Evolutionary conservation across 1,139 yeast species (phyloP).

Genomic region (Taphrina sp.): DNA sequence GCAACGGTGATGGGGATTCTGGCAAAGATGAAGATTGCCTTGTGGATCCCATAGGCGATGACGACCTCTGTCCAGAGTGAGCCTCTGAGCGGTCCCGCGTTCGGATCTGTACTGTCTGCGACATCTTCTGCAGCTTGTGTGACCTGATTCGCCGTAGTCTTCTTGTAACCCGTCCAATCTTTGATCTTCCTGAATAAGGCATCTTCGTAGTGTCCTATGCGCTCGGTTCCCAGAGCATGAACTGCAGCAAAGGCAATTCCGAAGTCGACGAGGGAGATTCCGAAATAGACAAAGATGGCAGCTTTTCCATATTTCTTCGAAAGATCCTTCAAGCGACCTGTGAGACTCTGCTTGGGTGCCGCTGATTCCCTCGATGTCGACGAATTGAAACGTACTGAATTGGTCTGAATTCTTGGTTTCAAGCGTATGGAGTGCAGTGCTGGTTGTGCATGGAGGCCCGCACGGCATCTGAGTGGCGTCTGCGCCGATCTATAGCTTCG

Average conservation of each 20-base stretch:
- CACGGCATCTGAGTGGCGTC: no score
- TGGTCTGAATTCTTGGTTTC: background rate
- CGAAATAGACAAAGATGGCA: slow-evolving; percentile 81
- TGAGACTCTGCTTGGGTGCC: slow-evolving; percentile 22
- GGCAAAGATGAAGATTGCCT: slow-evolving; percentile 68
- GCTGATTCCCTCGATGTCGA: background rate
- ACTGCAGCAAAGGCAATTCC: slow-evolving; percentile 81
- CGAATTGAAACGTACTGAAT: background rate
- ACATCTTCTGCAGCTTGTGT: slow-evolving; percentile 37
- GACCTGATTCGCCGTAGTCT: slow-evolving; percentile 16
- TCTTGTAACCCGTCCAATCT: slow-evolving; percentile 46
- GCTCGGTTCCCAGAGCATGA: slow-evolving; percentile 81
- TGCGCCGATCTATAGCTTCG: background rate
- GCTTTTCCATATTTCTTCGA: slow-evolving; percentile 87
- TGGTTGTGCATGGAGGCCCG: no score
- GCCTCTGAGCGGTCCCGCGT: slow-evolving; percentile 26
- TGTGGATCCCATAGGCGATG: slow-evolving; percentile 91
- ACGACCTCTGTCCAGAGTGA: slow-evolving; percentile 61
- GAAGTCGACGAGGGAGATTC: slow-evolving; percentile 66
- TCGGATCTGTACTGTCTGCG: slow-evolving; percentile 32
- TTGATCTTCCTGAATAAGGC: slow-evolving; percentile 47
- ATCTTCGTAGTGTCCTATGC: slow-evolving; percentile 65
- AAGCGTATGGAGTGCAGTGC: no score
- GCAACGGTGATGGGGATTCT: slow-evolving; percentile 92
- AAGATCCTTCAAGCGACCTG: slow-evolving; percentile 55